Conservation (phyloP, 2,329 filamentous ascomycete genomes). For the Didymella glomerata region DNA sequence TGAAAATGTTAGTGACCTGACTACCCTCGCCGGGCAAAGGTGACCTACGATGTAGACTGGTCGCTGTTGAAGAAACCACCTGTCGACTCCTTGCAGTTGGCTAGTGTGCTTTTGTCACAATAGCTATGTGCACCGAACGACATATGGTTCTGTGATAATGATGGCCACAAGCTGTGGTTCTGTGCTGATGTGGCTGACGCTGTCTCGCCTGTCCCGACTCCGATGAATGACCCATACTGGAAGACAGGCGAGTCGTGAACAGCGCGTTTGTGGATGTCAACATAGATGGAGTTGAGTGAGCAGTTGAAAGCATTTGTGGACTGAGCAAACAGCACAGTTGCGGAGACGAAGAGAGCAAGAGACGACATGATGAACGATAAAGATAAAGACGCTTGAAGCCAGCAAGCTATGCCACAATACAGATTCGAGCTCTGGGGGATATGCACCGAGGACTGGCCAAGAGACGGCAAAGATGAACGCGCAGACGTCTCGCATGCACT, state of each 20-base stretch:
- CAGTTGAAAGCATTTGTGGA: conserved; percentile 51
- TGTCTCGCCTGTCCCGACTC: conserved; percentile 44
- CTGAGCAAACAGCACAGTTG: conserved; percentile 49
- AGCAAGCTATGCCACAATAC: conserved; percentile 34
- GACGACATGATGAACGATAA: conserved; percentile 39
- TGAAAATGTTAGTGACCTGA: conserved; percentile 21
- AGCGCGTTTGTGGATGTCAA: conserved; percentile 55
- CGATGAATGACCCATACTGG: conserved; percentile 58
- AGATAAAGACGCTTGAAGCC: conserved; percentile 38
- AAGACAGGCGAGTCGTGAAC: conserved; percentile 52
- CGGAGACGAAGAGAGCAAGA: conserved; percentile 37
- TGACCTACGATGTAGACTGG: conserved; percentile 45
- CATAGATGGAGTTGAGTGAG: conserved; percentile 52
- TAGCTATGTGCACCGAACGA: conserved; percentile 49
- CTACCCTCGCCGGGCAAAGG: neutral
- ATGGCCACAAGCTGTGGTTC: conserved; percentile 57
- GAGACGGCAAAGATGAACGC: conserved; percentile 28
- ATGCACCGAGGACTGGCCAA: conserved; percentile 21
- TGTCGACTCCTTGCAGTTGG: conserved; percentile 44
- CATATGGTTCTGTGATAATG: conserved; percentile 54
- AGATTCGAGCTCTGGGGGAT: neutral
- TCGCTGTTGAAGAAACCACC: conserved; percentile 46
- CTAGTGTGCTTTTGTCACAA: conserved; percentile 50
- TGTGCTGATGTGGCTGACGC: conserved; percentile 48
- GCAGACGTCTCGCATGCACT: conserved; percentile 32